phyloP scores from a whole-genome alignment of 805 yeast species.

The Yarrowia sp. region DNA sequence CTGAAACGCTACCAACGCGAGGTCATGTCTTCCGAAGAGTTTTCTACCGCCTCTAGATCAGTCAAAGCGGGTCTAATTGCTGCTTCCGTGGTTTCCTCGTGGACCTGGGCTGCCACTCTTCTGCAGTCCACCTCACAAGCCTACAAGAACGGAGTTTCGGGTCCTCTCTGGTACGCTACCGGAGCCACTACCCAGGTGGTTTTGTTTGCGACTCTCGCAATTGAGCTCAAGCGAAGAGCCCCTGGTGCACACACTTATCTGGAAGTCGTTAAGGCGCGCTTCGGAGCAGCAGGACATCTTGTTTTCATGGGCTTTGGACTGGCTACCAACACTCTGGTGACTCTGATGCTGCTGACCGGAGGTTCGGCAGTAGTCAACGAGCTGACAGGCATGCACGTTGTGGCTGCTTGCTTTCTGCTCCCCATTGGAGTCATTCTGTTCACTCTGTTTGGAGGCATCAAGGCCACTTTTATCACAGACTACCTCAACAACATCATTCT shows the following conservation, averaged over 20 bases:
- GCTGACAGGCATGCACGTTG: constrained; percentile 76
- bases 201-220: constrained; percentile 83
- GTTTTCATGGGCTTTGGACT: too few relatives aligned
- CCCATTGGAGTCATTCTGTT: constrained; percentile 80
- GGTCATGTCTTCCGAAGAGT: constrained; percentile 89
- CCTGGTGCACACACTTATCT: constrained; percentile 92
- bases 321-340: constrained; percentile 79
- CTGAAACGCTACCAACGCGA: constrained; percentile 82
- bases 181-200: constrained; percentile 92
- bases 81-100: constrained; percentile 88
- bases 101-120: constrained; percentile 93
- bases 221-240: constrained; percentile 85
- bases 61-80: constrained; percentile 85
- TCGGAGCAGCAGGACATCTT: too few relatives aligned
- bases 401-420: constrained; percentile 74
- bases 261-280: constrained; percentile 63
- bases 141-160: constrained; percentile 68
- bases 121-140: constrained; percentile 78
- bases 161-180: constrained; percentile 86
- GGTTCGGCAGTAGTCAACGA: constrained; percentile 55
- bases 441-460: constrained; percentile 81
- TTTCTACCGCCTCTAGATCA: constrained; percentile 89
- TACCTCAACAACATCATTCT: constrained; percentile 82
- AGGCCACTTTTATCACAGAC: constrained; percentile 82
- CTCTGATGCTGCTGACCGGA: constrained; percentile 47